A percentile compares a stretch with the other conserved stretches of the same genome.
Evolutionary conservation across 805 yeast species (phyloP).

Genomic region (Vanderwaltozyma polyspora): DNA sequence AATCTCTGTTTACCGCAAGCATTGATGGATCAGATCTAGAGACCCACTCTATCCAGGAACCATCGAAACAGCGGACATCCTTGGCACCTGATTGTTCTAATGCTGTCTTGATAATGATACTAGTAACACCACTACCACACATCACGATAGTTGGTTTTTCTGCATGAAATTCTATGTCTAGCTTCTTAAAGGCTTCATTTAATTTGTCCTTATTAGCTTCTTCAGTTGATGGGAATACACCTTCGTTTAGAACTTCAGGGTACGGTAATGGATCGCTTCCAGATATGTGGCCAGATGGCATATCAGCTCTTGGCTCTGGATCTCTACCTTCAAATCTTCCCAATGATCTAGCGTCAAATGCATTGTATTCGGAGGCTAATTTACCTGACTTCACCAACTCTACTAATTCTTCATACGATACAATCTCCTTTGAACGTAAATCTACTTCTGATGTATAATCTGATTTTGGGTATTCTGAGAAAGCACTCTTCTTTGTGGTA

Average conservation of each 20-base stretch:
- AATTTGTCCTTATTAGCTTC: conserved; percentile 32
- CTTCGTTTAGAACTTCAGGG: conserved; percentile 41
- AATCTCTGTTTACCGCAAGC: conserved; percentile 17
- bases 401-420: conserved; percentile 55
- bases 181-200: conserved; percentile 33
- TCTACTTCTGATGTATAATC: conserved; percentile 27
- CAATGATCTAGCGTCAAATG: conserved; percentile 73
- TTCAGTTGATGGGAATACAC: conserved; percentile 31
- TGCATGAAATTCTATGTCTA: conserved; percentile 27
- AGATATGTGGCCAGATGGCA: conserved; percentile 84
- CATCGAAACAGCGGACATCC: conserved; percentile 61
- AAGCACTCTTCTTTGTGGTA: conserved; percentile 10
- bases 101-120: conserved; percentile 75
- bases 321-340: conserved; percentile 68
- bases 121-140: conserved; percentile 97
- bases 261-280: conserved; percentile 74
- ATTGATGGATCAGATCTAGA: conserved; percentile 14
- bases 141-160: conserved; percentile 65
- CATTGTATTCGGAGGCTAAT: conserved; percentile 36
- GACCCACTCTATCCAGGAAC: conserved; percentile 56
- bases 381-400: conserved; percentile 42
- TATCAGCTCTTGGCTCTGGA: conserved; percentile 84
- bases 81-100: conserved; percentile 42
- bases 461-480: conserved; percentile 14
- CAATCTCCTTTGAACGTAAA: conserved; percentile 39